phyloP scores from a whole-genome alignment of 2,329 filamentous ascomycete species.

The Basipetospora chlamydospora region DNA sequence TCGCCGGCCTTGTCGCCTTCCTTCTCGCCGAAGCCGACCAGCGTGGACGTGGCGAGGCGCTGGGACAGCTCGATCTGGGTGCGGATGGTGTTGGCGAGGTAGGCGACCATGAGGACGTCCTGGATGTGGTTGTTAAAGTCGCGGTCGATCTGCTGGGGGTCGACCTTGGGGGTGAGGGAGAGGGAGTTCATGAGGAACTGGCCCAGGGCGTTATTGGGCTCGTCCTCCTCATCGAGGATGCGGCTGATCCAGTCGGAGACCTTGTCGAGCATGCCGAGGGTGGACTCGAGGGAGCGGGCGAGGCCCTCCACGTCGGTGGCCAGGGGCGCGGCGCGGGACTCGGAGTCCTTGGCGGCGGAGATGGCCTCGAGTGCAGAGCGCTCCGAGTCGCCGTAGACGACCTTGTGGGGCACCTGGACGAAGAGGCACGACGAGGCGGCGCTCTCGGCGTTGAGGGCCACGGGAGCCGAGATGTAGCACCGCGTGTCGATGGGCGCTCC shows the following conservation, averaged over 20 bases:
- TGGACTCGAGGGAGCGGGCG: conserved; percentile 73
- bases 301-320: conserved; percentile 82
- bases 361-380: conserved; percentile 63
- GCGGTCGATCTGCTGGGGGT: conserved; percentile 75
- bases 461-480: conserved; percentile 90
- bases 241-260: conserved; percentile 86
- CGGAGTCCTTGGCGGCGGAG: conserved; percentile 63
- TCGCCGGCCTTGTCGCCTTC: conserved; percentile 30
- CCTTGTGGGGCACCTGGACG: conserved; percentile 90
- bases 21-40: conserved; percentile 36
- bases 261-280: conserved; percentile 77
- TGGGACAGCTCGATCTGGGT: conserved; percentile 98
- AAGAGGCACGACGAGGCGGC: conserved; percentile 94
- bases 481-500: conserved; percentile 79
- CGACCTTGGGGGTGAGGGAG: conserved; percentile 87
- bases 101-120: conserved; percentile 94
- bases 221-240: conserved; percentile 83
- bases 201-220: conserved; percentile 79
- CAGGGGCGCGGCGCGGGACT: conserved; percentile 58
- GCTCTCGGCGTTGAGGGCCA: conserved; percentile 87
- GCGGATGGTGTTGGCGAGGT: conserved; percentile 95
- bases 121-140: conserved; percentile 99
- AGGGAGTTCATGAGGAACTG: conserved; percentile 93
- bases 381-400: conserved; percentile 69
- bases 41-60: conserved; percentile 68